Evolutionary conservation across 2,329 filamentous ascomycete species (phyloP).

Genomic region (Chaetothyriales sp.): DNA sequence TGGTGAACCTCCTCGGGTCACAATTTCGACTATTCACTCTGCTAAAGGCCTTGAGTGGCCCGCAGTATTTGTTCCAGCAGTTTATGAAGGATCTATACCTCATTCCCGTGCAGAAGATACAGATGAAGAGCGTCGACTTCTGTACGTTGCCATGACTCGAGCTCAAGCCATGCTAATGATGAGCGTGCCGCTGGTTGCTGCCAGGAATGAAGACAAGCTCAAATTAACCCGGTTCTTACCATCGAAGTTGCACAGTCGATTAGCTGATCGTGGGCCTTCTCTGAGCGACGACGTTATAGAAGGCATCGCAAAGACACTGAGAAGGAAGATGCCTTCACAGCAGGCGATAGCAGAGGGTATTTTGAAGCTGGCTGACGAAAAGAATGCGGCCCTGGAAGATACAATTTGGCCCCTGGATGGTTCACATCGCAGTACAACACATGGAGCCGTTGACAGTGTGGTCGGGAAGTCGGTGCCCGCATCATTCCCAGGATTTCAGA

Average conservation of each 20-base stretch:
- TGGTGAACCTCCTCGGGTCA: constrained; percentile 46
- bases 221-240: constrained; percentile 60
- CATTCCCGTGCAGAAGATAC: constrained; percentile 72
- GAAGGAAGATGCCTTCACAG: constrained; percentile 44
- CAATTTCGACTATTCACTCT: constrained; percentile 89
- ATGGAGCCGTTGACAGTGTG: not conserved
- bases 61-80: constrained; percentile 78
- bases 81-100: constrained; percentile 80
- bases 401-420: constrained; percentile 53
- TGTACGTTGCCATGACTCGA: constrained; percentile 95
- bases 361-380: constrained; percentile 26
- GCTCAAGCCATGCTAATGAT: constrained; percentile 76
- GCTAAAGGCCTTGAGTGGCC: constrained; percentile 96
- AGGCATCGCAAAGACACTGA: constrained; percentile 56
- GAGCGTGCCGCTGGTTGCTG: constrained; percentile 58
- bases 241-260: constrained; percentile 34
- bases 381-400: constrained; percentile 42
- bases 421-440: constrained; percentile 24
- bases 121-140: constrained; percentile 71
- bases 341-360: constrained; percentile 37
- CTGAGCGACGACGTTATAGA: constrained; percentile 48
- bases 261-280: constrained; percentile 52
- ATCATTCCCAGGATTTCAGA: not conserved
- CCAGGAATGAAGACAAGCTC: constrained; percentile 44
- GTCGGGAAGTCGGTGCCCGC: not conserved